Percentiles rank a stretch among this genome's conserved stretches.
These are phyloP conservation scores for Heritiera littoralis DNA, from an alignment of 345 rosid species.

Conservation along the genomic window DNA sequence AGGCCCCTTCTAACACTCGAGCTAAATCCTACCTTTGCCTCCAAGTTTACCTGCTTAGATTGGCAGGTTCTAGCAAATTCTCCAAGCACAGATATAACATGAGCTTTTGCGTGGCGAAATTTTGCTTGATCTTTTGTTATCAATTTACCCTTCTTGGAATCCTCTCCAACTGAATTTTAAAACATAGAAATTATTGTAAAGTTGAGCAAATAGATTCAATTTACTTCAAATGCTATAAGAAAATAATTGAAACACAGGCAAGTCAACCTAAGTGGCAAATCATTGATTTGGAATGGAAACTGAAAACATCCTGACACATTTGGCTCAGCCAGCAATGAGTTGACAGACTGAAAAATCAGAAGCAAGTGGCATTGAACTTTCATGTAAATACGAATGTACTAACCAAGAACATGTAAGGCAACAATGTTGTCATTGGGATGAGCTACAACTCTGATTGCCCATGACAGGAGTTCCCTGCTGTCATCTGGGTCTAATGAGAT, in stretches of 20 bases:
- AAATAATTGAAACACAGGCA: not conserved
- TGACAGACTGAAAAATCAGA: not conserved
- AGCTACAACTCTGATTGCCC: slow-evolving; percentile 84
- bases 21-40: slow-evolving; percentile 79
- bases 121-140: slow-evolving; percentile 40
- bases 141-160: slow-evolving; percentile 47
- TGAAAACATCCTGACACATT: not conserved
- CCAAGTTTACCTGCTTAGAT: slow-evolving; percentile 72
- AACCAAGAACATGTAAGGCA: slow-evolving; percentile 80
- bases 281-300: not conserved
- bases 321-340: not conserved
- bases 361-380: not conserved
- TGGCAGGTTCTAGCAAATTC: slow-evolving; percentile 65
- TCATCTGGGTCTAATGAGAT: slow-evolving; percentile 60
- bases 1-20: slow-evolving; percentile 61
- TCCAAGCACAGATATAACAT: slow-evolving; percentile 83
- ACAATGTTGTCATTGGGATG: slow-evolving; percentile 64
- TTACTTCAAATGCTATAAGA: not conserved
- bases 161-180: slow-evolving; percentile 43
- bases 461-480: slow-evolving; percentile 66
- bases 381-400: slow-evolving; percentile 13
- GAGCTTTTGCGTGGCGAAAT: slow-evolving; percentile 73
- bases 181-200: slow-evolving; percentile 10
- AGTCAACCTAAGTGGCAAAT: not conserved
- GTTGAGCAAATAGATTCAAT: not conserved